These are phyloP conservation scores for Cerrena zonata DNA, from an alignment of 1,284 basidiomycete species.

Conservation along the genomic window DNA sequence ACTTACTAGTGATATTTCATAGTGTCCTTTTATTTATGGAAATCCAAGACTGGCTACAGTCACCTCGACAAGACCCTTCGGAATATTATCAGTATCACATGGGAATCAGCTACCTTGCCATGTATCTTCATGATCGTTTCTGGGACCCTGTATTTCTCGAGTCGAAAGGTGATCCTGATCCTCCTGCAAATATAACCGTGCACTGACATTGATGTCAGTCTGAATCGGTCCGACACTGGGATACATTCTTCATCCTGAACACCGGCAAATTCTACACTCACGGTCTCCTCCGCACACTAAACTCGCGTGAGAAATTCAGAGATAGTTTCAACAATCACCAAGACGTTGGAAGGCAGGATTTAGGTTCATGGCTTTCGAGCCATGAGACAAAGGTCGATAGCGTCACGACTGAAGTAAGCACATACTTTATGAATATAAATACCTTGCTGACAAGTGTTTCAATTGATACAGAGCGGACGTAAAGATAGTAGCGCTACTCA, in stretches of 20 bases:
- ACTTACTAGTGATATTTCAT: background rate
- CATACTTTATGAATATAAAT: background rate
- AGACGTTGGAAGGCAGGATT: slow-evolving; percentile 34
- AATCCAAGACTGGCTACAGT: slow-evolving; percentile 37
- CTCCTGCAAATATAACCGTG: background rate
- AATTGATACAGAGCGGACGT: too few species aligned
- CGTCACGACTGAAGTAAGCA: background rate
- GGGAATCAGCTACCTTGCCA: slow-evolving; percentile 45
- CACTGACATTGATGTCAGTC: too few species aligned
- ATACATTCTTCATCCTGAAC: slow-evolving; percentile 43
- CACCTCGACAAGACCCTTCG: slow-evolving; percentile 38
- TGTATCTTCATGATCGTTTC: slow-evolving; percentile 39
- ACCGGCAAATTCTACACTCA: slow-evolving; percentile 48
- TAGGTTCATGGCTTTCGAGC: slow-evolving; percentile 29
- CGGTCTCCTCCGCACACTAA: slow-evolving; percentile 42
- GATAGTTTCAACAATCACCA: slow-evolving; percentile 32
- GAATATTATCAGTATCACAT: slow-evolving; percentile 40
- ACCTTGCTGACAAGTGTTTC: too few species aligned
- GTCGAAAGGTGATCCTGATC: slow-evolving; percentile 29
- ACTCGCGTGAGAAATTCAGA: slow-evolving; percentile 38
- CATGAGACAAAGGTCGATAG: slow-evolving; percentile 7
- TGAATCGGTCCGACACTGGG: slow-evolving; percentile 33
- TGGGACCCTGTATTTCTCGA: slow-evolving; percentile 34
- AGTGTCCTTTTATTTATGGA: slow-evolving; percentile 41
- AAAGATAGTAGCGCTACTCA: background rate